phyloP scores from a whole-genome alignment of 2,329 filamentous ascomycete species.

The Dactylellina sp. region DNA sequence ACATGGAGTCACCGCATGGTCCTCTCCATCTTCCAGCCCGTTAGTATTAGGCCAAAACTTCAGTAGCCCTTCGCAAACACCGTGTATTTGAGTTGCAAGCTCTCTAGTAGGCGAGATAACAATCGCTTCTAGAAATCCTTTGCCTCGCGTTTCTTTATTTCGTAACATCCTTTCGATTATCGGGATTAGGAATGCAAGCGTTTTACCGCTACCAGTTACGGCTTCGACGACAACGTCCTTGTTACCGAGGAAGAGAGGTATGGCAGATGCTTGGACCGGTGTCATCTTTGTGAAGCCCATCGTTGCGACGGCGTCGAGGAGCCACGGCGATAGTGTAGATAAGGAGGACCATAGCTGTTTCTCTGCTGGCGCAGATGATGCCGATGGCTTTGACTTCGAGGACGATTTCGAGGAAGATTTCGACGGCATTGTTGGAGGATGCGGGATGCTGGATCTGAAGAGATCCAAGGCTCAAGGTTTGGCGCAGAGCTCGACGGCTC shows the following conservation, averaged over 20 bases:
- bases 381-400: slow-evolving; percentile 64
- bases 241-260: slow-evolving; percentile 87
- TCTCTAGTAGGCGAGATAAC: slow-evolving; percentile 91
- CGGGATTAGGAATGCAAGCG: slow-evolving; percentile 84
- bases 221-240: slow-evolving; percentile 95
- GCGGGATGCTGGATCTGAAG: slow-evolving; percentile 40
- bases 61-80: slow-evolving; percentile 80
- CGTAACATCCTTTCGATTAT: slow-evolving; percentile 84
- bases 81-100: slow-evolving; percentile 88
- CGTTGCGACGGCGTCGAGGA: slow-evolving; percentile 81
- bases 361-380: slow-evolving; percentile 66
- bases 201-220: slow-evolving; percentile 92
- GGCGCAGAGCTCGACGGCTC: not conserved
- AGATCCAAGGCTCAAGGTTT: slow-evolving; percentile 2
- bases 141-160: slow-evolving; percentile 68
- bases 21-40: slow-evolving; percentile 58
- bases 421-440: slow-evolving; percentile 33
- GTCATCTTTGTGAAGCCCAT: slow-evolving; percentile 92
- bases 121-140: slow-evolving; percentile 88
- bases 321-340: slow-evolving; percentile 81
- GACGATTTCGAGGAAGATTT: slow-evolving; percentile 45
- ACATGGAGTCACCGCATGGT: slow-evolving; percentile 55
- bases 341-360: slow-evolving; percentile 74
- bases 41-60: slow-evolving; percentile 73
- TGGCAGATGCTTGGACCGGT: slow-evolving; percentile 91